Evolutionary conservation across 371 early-diverging fungal genomes (phyloP), one percentile per base, ranked within the genome.

Genomic region (Mucor piriformis): DNA sequence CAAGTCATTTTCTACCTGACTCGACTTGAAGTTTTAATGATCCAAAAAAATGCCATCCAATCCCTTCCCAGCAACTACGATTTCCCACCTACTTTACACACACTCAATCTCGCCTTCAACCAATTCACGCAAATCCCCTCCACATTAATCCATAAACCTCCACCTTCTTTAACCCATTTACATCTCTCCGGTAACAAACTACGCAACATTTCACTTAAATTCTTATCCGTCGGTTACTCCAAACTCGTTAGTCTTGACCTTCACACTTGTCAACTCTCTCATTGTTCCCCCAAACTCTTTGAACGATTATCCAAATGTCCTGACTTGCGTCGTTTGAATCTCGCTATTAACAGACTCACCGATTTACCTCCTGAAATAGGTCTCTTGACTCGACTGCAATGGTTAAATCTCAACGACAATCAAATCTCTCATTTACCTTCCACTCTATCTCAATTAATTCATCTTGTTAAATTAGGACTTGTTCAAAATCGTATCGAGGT

Each of bases 321-420:
- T 21, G 64, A 73, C 4, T 66, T 90, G 0, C 66, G 77, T 13
- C 73, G 87, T 24, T 69, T 90, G 23, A 87, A 88, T 63, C 57
- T 90, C 25, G 85, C 87, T 18, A 85, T 87, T 67, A 90, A 90
- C 56, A 63, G 73, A 8, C 66, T 90, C 3, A 59, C 44, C 3
- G 63, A 64, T 0, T 56, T 91, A 13, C 92, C 92, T 5, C 27
- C 64, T 0, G 75, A 81, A 18, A 75, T 90, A 21, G 84, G 88
- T 3, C 61, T 65, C 6, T 59, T 88, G 8, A 69, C 51, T 11
- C 67, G 73, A 15, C 49, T 91, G 7, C 84, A 83, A 47, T 89
- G 90, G 90, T 82, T 91, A 16, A 91, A 89, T 55, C 61, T 90
- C 6, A 86, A 86, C 38, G 90, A 88, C 63, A 91, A 91, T 70